Evolutionary conservation across 768 basidiomycete genomes (phyloP).

Genomic region (Pholiota conissans): DNA sequence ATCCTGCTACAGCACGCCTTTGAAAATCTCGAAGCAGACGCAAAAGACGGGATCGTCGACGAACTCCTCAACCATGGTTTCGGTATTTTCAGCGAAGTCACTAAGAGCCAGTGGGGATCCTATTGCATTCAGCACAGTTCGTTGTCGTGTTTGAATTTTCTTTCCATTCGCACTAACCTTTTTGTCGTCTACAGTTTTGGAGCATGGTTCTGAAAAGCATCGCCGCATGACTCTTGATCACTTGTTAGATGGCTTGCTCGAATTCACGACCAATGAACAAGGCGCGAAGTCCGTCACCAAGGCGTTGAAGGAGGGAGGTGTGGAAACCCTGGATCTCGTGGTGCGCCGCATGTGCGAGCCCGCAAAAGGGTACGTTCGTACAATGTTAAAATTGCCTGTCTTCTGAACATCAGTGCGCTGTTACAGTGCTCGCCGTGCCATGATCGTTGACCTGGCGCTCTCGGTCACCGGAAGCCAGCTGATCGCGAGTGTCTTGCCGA

Average conservation of each 20-base stretch:
- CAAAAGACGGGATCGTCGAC: constrained; percentile 83
- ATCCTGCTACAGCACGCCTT: constrained; percentile 63
- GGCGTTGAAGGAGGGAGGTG: constrained; percentile 82
- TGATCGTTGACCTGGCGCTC: constrained; percentile 84
- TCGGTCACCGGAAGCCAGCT: constrained; percentile 85
- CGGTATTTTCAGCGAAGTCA: constrained; percentile 68
- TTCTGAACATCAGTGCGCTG: too few relatives aligned
- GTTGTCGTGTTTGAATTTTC: constrained; percentile 22
- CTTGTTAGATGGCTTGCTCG: constrained; percentile 71
- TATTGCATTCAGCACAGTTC: constrained; percentile 85
- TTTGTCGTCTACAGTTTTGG: constrained; percentile 38
- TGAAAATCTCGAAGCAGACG: constrained; percentile 80
- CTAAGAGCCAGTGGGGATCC: constrained; percentile 88
- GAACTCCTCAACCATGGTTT: constrained; percentile 78
- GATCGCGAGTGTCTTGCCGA: constrained; percentile 79
- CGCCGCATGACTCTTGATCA: constrained; percentile 78
- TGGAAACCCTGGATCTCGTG: constrained; percentile 71
- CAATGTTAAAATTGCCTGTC: too few relatives aligned
- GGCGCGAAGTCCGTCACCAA: constrained; percentile 88
- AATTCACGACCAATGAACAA: constrained; percentile 81
- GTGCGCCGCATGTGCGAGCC: constrained; percentile 86
- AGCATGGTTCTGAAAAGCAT: constrained; percentile 79
- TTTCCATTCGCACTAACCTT: background rate
- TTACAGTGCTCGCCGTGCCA: constrained; percentile 63
- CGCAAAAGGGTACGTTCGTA: constrained; percentile 72